Evolutionary conservation across 768 basidiomycete species (phyloP).

Genomic region (Sistotremastrum suecicum): DNA sequence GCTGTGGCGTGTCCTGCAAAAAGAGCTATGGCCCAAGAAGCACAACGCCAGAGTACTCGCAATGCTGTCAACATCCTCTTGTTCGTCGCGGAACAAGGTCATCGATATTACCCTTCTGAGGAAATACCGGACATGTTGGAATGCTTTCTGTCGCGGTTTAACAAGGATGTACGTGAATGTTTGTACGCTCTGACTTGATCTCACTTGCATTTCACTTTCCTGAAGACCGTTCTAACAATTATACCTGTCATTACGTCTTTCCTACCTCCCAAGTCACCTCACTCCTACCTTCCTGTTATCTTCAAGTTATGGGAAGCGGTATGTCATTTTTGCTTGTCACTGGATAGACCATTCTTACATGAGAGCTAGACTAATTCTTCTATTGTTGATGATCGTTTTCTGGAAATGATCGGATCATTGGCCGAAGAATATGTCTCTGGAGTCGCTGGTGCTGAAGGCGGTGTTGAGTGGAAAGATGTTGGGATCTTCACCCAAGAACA

Average conservation of each 20-base stretch:
- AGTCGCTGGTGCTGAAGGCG: conserved; percentile 35
- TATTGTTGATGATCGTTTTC: conserved; percentile 56
- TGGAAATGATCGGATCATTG: conserved; percentile 56
- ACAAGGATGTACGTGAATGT: conserved; percentile 42
- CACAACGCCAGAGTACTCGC: conserved; percentile 41
- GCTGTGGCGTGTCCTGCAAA: conserved; percentile 61
- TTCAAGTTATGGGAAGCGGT: conserved; percentile 72
- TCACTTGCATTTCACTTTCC: neutral
- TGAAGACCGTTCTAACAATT: conserved; percentile 53
- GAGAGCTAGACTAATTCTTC: conserved; percentile 33
- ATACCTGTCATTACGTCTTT: conserved; percentile 67
- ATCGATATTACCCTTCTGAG: conserved; percentile 47
- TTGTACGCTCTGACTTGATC: neutral
- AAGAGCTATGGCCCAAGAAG: conserved; percentile 62
- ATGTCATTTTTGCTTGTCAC: conserved; percentile 2
- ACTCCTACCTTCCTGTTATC: conserved; percentile 55
- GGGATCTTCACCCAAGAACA: conserved; percentile 82
- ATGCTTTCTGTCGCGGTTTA: conserved; percentile 56
- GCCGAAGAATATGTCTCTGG: conserved; percentile 60
- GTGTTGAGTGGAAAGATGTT: conserved; percentile 61
- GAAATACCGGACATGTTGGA: conserved; percentile 61
- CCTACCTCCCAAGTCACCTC: conserved; percentile 50
- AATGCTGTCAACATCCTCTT: conserved; percentile 59
- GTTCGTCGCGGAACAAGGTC: conserved; percentile 60
- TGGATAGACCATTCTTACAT: neutral